A percentile compares a stretch with the other conserved stretches of the same genome.
Conservation (phyloP, 371 early-diverging fungal genomes). For the Mucor velutinosus region DNA sequence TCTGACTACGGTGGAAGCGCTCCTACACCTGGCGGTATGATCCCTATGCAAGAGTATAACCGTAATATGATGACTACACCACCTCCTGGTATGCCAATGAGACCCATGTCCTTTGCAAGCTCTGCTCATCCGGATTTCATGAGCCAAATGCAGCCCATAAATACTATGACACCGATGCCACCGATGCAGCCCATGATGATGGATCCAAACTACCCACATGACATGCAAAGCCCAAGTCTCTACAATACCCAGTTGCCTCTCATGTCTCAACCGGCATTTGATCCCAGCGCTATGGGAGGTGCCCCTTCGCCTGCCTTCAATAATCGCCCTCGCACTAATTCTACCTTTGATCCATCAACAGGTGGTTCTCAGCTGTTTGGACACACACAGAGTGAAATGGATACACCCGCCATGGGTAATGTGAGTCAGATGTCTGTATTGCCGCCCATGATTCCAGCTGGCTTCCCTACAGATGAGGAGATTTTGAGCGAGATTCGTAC, state of each 20-base stretch:
- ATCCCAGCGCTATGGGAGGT: background rate
- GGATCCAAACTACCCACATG: background rate
- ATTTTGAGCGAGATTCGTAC: conserved; percentile 74
- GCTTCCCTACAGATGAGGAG: conserved; percentile 79
- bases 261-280: conserved; percentile 9
- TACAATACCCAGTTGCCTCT: background rate
- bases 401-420: conserved; percentile 22
- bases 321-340: background rate
- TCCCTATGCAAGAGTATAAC: conserved; percentile 11
- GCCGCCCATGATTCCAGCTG: conserved; percentile 31
- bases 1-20: conserved; percentile 24
- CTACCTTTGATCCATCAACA: conserved; percentile 5
- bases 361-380: background rate
- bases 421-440: conserved; percentile 22
- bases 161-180: background rate
- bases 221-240: background rate
- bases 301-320: conserved; percentile 6
- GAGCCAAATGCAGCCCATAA: conserved; percentile 22
- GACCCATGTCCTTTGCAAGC: conserved; percentile 14
- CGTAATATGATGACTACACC: conserved; percentile 16
- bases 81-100: conserved; percentile 9
- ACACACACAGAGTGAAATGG: conserved; percentile 9
- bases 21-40: background rate
- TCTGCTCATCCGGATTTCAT: conserved; percentile 13
- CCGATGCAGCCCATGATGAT: conserved; percentile 23